A percentile compares a stretch with the other conserved stretches of the same genome.
Conservation (phyloP, 1,284 basidiomycete species). For the Puccinia brachypodii region DNA sequence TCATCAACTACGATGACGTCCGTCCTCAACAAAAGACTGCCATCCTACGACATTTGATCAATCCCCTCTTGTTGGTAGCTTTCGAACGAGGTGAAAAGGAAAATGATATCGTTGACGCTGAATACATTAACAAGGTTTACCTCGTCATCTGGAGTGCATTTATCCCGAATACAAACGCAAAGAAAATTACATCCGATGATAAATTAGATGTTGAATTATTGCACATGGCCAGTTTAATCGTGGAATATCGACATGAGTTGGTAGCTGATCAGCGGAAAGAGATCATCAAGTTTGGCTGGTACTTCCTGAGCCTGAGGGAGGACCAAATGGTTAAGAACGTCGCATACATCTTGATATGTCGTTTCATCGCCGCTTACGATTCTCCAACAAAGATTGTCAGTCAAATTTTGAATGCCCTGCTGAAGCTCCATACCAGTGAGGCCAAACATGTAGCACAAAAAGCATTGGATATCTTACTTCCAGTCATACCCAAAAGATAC, state of each 20-base stretch:
- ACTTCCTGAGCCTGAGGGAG: constrained; percentile 73
- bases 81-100: constrained; percentile 62
- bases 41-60: constrained; percentile 82
- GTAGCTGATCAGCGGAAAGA: constrained; percentile 84
- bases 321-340: constrained; percentile 93
- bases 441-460: constrained; percentile 74
- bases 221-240: constrained; percentile 83
- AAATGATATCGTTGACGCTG: constrained; percentile 66
- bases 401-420: constrained; percentile 89
- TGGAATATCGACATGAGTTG: constrained; percentile 76
- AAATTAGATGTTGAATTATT: constrained; percentile 85
- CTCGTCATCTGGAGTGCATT: constrained; percentile 77
- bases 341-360: constrained; percentile 87
- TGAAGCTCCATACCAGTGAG: constrained; percentile 77
- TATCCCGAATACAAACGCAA: constrained; percentile 58
- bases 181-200: constrained; percentile 69
- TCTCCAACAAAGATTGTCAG: constrained; percentile 90
- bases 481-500: constrained; percentile 69
- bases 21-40: constrained; percentile 79
- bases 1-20: constrained; percentile 71
- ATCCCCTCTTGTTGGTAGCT: constrained; percentile 80
- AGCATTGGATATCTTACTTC: constrained; percentile 86
- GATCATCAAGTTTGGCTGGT: constrained; percentile 93
- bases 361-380: constrained; percentile 87
- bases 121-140: constrained; percentile 71